Evolutionary conservation across 2,329 filamentous ascomycete genomes (phyloP), one percentile per base, ranked within the genome.

Genomic region (Harringtonia lauricola): DNA sequence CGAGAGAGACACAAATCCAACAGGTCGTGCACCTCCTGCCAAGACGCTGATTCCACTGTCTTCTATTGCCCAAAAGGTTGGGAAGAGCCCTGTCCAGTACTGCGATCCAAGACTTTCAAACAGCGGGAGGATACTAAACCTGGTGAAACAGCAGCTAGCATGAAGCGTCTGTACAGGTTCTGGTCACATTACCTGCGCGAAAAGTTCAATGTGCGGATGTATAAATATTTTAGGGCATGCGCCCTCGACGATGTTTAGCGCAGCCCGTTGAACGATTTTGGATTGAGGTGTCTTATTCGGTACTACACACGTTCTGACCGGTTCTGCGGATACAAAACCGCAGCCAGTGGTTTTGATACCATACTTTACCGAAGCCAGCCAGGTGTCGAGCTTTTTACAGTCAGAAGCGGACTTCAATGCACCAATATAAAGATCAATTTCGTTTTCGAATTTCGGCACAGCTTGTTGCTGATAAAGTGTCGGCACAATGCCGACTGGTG

Each of bases 141-240:
- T 17, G 58, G 61, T 38, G 59, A 68, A 44, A 61, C 58, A 33
- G 71, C 74, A 39, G 64, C 68, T 47, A 71, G 79, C 54, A 79
- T 83, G 70, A 71, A 76, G 56, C 70, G 77, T 46, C 71, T 86
- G 26, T 87, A 86, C 64, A 72, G 79, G 50, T 85, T 85, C 64
- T 88, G 83, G 81, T 77, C 78, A 18, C 75, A 82, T 58, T 85
- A 83, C 57, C 69, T 88, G 50, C 72, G 79, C 49, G 71, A 76
- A 54, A 81, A 83, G 62, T 87, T 88, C 71, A 84, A 88, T 60
- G 68, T 71, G 46, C 68, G 67, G 57, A 84, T 89, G 76, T 88
- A 88, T 64, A 67, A 76, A 57, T 83, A 88, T 59, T 87, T 88
- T 64, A 76, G 77, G 50, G 65, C 67, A 54, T 70, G 74, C 58